phyloP scores from a whole-genome alignment of 306 rosid genomes.

The Senna siamea region DNA sequence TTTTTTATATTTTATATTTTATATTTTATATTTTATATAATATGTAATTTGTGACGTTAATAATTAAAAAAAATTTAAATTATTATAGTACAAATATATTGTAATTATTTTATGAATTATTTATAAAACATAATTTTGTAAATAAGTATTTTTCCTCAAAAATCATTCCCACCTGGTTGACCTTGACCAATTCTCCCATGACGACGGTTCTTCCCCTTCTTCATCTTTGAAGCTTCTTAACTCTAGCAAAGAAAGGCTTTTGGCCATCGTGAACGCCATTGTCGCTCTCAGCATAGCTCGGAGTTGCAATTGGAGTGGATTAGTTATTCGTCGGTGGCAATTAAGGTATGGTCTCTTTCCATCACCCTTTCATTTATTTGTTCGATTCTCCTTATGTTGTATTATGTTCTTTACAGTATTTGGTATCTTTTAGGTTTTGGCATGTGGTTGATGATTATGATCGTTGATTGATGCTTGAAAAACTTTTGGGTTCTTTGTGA shows the following conservation, averaged over 20 bases:
- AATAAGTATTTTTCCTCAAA: too few relatives aligned
- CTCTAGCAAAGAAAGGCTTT: too few relatives aligned
- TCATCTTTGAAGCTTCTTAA: not conserved
- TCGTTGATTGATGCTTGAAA: not conserved
- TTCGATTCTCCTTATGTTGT: not conserved
- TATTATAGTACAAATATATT: too few relatives aligned
- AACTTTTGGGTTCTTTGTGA: not conserved
- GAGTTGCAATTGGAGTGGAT: not conserved
- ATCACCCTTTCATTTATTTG: not conserved
- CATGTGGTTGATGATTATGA: not conserved
- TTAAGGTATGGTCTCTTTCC: not conserved
- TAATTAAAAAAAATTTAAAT: too few relatives aligned
- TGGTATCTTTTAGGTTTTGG: not conserved
- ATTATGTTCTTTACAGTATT: not conserved
- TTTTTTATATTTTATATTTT: too few relatives aligned
- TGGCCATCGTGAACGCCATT: not conserved
- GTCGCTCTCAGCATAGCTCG: not conserved
- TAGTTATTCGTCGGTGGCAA: not conserved
- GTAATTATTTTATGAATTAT: too few relatives aligned
- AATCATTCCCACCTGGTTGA: too few relatives aligned
- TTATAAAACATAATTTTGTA: too few relatives aligned
- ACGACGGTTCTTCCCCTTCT: not conserved
- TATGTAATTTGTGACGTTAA: too few relatives aligned
- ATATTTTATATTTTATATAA: too few relatives aligned
- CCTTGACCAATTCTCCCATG: not conserved